Base-by-base conservation (phyloP, 352 stramenopile genomes). In the Phytophthora hibernalis region DNA sequence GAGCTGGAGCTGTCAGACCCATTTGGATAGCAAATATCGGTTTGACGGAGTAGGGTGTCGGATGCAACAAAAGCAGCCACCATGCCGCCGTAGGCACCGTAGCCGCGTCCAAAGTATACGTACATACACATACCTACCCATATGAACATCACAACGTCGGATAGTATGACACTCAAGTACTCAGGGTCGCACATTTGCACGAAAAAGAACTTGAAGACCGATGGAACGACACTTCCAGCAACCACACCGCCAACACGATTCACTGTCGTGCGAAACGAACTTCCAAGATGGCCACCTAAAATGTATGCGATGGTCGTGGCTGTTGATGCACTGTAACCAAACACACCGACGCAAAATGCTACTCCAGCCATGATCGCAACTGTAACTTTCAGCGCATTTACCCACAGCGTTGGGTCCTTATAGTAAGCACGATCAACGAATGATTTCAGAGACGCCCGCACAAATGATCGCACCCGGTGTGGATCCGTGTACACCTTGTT, bases 181-280 rank as follows among this genome's bases (percentile, higher is more conserved):
- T 59, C 38, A 2, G 76, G 74, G 3, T 61, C 45, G 54, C 85
- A 93, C 10, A 87, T 67, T 53, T 93, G 85, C 2, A 77, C 70
- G 54, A 91, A 89, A 70, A 92, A 93, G 54, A 92, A 92, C 68
- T 91, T 80, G 54, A 91, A 91, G 2, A 93, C 82, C 12, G 82
- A 91, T 5, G 84, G 84, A 42, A 93, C 80, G 18, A 93, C 79
- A 53, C 79, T 90, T 1, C 84, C 84, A 5, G 84, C 84, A 15
- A 93, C 81, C 35, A 93, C 82, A 47, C 84, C 84, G 31, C 78
- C 84, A 1, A 93, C 84, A 53, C 84, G 82, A 42, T 91, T 91
- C 60, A 89, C 78, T 0, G 84, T 92, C 8, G 89, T 74, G 37
- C 79, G 85, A 58, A 92, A 92, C 7, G 84, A 92, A 28, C 80